Conservation (phyloP, 805 yeast species). For the Kodamaea jinghongensis region DNA sequence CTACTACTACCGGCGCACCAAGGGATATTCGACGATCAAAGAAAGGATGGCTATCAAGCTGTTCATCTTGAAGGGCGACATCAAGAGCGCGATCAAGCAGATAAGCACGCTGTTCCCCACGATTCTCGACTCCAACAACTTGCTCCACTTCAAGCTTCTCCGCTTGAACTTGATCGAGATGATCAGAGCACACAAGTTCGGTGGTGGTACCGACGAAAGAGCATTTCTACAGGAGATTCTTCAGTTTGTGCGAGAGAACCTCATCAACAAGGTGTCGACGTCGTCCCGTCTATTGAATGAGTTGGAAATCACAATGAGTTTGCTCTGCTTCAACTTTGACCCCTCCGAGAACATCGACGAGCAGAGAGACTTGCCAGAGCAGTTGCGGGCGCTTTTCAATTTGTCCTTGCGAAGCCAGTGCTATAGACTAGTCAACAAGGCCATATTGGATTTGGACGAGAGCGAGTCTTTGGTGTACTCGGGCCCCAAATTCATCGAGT, state of each 20-base stretch:
- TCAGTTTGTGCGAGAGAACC: conserved; percentile 56
- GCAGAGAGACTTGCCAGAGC: conserved; percentile 49
- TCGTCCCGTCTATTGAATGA: conserved; percentile 62
- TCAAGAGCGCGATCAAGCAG: conserved; percentile 54
- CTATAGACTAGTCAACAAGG: conserved; percentile 67
- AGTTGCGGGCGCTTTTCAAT: conserved; percentile 55
- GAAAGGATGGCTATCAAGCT: conserved; percentile 53
- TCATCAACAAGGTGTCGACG: conserved; percentile 59
- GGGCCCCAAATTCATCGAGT: conserved; percentile 20
- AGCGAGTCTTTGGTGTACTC: conserved; percentile 14
- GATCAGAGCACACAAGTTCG: conserved; percentile 53
- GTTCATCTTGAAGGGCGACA: conserved; percentile 56
- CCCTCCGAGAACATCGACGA: conserved; percentile 31
- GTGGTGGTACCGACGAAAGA: conserved; percentile 28
- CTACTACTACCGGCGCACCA: conserved; percentile 5
- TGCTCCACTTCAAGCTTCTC: conserved; percentile 68
- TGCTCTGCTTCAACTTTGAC: conserved; percentile 54
- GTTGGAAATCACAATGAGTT: conserved; percentile 80
- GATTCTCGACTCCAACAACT: conserved; percentile 59
- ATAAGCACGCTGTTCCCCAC: conserved; percentile 63
- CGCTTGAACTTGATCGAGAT: conserved; percentile 76
- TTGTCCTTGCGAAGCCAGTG: conserved; percentile 61
- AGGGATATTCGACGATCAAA: conserved; percentile 50
- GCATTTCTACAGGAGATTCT: conserved; percentile 53
- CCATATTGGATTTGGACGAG: conserved; percentile 45